Base-by-base conservation (phyloP, 495 filamentous ascomycete genomes). In the Glonium stellatum region DNA sequence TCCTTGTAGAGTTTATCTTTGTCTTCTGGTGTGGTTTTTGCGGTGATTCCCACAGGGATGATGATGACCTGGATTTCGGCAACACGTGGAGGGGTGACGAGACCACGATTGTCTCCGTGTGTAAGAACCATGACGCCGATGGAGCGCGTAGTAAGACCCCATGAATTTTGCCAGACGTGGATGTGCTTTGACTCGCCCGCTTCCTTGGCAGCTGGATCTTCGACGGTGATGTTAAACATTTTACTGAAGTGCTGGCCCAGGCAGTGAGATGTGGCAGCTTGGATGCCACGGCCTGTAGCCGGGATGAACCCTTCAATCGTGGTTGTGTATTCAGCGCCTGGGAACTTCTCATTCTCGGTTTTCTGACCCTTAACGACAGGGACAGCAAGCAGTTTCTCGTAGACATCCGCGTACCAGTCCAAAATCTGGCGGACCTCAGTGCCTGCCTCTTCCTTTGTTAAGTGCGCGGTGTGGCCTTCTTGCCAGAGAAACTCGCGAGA, bases 401-500 rank as follows among this genome's bases (percentile, higher is more conserved):
- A 98, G 57, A 97, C 82, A 55, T 82, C 84, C 25, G 89, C 85
- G 68, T 98, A 98, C 57, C 84, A 82, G 70, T 97, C 92, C n/a
- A 98, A 82, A 57, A 98, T 97, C 71, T 95, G 79, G 97, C 93
- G 11, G 11, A 98, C 93, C 71, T 98, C 93, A 68, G 87, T 79
- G 18, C 80, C 84, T 36, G 93, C 92, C 49, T 78, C 79, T 55
- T 85, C 77, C 67, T 91, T 79, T 6, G 85, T 92, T 59, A 97
- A 71, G 74, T 97, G 92, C 11, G 93, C 93, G 6, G 93, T 98
- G 77, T 98, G 93, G 34, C 93, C 95, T 74, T 98, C 93, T 71
- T 98, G 95, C 93, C 93, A 98, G 48, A 96, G 76, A 75, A 98
- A 98, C 71, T 98, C 93, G 67, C 93, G 77, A 52, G 92, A 90